These are phyloP conservation scores for Metschnikowia santaceciliae DNA, from an alignment of 805 yeast species.

Conservation along the genomic window DNA sequence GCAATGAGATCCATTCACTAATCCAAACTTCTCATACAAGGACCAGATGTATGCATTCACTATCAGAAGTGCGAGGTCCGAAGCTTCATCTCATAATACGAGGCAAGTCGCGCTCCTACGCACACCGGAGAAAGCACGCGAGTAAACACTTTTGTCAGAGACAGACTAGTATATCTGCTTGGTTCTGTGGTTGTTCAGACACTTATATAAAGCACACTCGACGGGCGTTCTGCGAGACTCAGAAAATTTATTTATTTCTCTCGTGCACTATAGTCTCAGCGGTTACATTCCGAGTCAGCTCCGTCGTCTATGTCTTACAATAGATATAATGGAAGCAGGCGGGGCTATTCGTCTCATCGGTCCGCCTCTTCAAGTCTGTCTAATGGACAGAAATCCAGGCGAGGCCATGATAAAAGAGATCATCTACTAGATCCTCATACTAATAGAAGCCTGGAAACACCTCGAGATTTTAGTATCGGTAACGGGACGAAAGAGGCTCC, in stretches of 20 bases:
- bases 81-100: background rate
- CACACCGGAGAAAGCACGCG: constrained; percentile 2
- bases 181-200: background rate
- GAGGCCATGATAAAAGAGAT: background rate
- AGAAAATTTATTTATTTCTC: background rate
- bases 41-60: background rate
- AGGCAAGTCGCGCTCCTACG: constrained; percentile 3
- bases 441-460: background rate
- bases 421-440: background rate
- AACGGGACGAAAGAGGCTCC: background rate
- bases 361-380: background rate
- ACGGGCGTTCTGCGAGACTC: background rate
- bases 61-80: background rate
- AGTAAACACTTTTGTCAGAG: background rate
- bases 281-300: background rate
- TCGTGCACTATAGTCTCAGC: background rate
- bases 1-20: no score
- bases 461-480: background rate
- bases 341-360: constrained; percentile 1
- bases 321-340: constrained; percentile 2
- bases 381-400: background rate
- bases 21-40: no score
- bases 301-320: constrained; percentile 2
- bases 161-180: background rate
- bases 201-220: background rate